A percentile compares a stretch with the other conserved stretches of the same genome.
phyloP scores from a whole-genome alignment of 108 stramenopile genomes.

The Cylindrotheca closterium region DNA sequence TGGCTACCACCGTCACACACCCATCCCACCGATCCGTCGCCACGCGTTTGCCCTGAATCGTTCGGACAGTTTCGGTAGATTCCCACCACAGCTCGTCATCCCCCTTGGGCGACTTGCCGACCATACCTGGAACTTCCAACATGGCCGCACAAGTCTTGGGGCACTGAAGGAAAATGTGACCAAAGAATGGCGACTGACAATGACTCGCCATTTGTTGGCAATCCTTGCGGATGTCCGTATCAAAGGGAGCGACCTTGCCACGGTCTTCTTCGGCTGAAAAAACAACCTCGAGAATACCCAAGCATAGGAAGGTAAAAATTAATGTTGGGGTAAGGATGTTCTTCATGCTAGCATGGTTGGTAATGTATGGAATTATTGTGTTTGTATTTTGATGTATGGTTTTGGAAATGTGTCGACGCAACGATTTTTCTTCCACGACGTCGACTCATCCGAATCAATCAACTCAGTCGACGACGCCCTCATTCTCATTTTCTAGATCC shows the following conservation, averaged over 20 bases:
- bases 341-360: too few species aligned
- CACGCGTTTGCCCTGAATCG: slow-evolving; percentile 7
- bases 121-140: not conserved
- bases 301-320: too few species aligned
- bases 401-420: too few species aligned
- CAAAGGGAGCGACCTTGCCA: slow-evolving; percentile 19
- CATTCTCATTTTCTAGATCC: too few species aligned
- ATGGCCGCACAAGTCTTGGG: slow-evolving; percentile 20
- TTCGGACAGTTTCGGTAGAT: not conserved
- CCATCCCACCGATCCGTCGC: slow-evolving; percentile 31
- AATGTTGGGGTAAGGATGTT: too few species aligned
- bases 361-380: too few species aligned
- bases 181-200: slow-evolving; percentile 31
- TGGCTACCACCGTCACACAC: slow-evolving; percentile 18
- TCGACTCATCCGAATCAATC: too few species aligned
- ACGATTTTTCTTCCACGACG: too few species aligned
- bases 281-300: too few species aligned
- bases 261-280: too few species aligned
- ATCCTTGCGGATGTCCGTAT: slow-evolving; percentile 34
- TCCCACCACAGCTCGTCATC: not conserved
- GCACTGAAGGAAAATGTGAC: slow-evolving; percentile 30
- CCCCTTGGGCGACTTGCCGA: not conserved
- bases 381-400: too few species aligned
- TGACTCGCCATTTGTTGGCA: slow-evolving; percentile 19
- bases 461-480: too few species aligned